Conservation (phyloP, 2,329 filamentous ascomycete species). For the Ceratocystis cubensis region DNA sequence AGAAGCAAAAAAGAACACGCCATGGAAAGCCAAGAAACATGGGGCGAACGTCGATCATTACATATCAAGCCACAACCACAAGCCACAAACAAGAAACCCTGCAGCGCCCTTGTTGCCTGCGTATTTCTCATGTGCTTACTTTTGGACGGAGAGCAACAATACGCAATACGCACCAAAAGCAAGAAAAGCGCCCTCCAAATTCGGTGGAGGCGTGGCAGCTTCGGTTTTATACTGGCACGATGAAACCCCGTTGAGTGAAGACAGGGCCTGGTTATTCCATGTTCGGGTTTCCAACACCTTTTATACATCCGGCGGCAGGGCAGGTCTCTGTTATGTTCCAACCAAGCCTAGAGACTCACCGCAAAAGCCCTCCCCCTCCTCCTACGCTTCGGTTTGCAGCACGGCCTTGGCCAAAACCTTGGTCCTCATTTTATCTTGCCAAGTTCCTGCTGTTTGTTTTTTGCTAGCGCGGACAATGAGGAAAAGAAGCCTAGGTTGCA, state of each 20-base stretch:
- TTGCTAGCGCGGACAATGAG: background rate
- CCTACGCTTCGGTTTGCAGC: too few relatives aligned
- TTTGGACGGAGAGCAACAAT: background rate
- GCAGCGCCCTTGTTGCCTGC: background rate
- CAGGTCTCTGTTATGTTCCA: too few relatives aligned
- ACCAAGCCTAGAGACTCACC: too few relatives aligned
- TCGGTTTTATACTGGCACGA: background rate
- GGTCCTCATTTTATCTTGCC: too few relatives aligned
- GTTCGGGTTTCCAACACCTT: too few relatives aligned
- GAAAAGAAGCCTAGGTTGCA: background rate
- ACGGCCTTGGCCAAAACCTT: too few relatives aligned
- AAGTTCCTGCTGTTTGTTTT: background rate
- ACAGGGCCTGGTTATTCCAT: too few relatives aligned
- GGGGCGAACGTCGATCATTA: constrained; percentile 1
- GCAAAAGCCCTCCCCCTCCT: too few relatives aligned
- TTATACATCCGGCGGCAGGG: too few relatives aligned
- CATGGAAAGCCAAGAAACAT: constrained; percentile 7
- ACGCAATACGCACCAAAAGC: background rate
- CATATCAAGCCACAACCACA: background rate
- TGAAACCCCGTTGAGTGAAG: background rate
- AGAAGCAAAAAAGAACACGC: constrained; percentile 9
- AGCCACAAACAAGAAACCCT: background rate
- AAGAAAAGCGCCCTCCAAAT: background rate
- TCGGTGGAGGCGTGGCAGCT: too few relatives aligned
- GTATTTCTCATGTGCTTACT: background rate